Conservation (phyloP, 768 basidiomycete species). For the Leucocoprinus leucothites region DNA sequence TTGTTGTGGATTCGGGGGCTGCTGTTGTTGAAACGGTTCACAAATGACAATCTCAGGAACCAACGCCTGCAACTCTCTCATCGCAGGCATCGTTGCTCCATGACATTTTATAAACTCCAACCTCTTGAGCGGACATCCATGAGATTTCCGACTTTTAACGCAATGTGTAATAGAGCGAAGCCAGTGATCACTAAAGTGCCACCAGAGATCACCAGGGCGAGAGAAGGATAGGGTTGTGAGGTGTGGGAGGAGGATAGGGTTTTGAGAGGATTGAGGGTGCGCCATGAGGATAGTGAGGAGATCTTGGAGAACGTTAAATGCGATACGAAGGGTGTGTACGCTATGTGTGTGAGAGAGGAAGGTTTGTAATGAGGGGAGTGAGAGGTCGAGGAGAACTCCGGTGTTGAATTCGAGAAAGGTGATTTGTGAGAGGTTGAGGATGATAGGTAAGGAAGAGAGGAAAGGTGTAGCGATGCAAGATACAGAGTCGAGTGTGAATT, state of each 20-base stretch:
- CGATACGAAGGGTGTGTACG: constrained; percentile 23
- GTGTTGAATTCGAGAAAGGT: constrained; percentile 30
- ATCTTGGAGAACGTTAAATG: constrained; percentile 27
- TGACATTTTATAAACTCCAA: constrained; percentile 27
- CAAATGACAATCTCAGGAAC: constrained; percentile 10
- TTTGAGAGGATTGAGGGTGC: not conserved
- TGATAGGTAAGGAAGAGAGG: constrained; percentile 3
- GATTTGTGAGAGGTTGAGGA: constrained; percentile 21
- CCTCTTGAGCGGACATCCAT: constrained; percentile 15
- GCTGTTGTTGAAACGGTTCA: constrained; percentile 5
- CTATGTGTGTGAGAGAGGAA: constrained; percentile 19
- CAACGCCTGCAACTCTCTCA: constrained; percentile 8
- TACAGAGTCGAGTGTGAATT: constrained; percentile 24
- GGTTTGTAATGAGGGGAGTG: constrained; percentile 14
- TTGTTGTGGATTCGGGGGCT: too few relatives aligned
- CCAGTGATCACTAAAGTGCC: constrained; percentile 30
- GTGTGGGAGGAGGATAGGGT: constrained; percentile 22
- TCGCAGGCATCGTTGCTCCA: constrained; percentile 14
- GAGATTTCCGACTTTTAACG: constrained; percentile 14
- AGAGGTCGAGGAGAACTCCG: constrained; percentile 25
- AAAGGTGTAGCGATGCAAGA: constrained; percentile 13
- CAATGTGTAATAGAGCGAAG: constrained; percentile 17
- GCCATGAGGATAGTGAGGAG: constrained; percentile 23
- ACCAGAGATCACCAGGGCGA: constrained; percentile 30
- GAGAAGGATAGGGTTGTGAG: constrained; percentile 28